phyloP scores from a whole-genome alignment of 2,329 filamentous ascomycete species.

The Trichophyton mentagrophytes region DNA sequence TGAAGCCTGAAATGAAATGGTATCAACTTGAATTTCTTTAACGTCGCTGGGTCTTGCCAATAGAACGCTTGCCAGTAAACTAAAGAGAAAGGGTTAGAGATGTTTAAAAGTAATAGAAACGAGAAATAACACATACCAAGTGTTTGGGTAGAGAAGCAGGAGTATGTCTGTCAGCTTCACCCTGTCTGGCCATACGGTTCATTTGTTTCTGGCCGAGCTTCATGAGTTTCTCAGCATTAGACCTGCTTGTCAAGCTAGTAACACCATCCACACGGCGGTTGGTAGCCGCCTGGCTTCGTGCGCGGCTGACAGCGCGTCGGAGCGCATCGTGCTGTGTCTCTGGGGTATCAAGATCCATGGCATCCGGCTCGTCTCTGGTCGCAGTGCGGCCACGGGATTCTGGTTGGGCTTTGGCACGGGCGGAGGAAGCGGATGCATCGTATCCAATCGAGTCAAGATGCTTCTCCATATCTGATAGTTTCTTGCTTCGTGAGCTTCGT shows the following conservation, averaged over 20 bases:
- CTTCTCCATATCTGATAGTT: slow-evolving; percentile 73
- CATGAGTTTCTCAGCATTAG: slow-evolving; percentile 71
- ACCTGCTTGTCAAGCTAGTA: slow-evolving; percentile 49
- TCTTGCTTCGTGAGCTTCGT: slow-evolving; percentile 65
- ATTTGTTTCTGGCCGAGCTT: slow-evolving; percentile 96
- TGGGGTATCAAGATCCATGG: slow-evolving; percentile 31
- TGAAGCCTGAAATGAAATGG: neutral
- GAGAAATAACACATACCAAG: slow-evolving; percentile 45
- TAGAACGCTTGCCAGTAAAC: slow-evolving; percentile 83
- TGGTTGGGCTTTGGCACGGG: slow-evolving; percentile 43
- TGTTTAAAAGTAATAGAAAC: slow-evolving; percentile 5
- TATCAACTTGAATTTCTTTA: slow-evolving; percentile 14
- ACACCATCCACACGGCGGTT: slow-evolving; percentile 43
- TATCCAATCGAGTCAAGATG: slow-evolving; percentile 75
- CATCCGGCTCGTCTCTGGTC: slow-evolving; percentile 49
- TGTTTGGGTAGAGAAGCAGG: slow-evolving; percentile 75
- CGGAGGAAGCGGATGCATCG: slow-evolving; percentile 60
- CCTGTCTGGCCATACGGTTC: slow-evolving; percentile 95
- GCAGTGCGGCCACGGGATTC: slow-evolving; percentile 58
- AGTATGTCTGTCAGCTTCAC: slow-evolving; percentile 88
- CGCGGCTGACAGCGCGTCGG: slow-evolving; percentile 60
- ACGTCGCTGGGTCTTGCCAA: slow-evolving; percentile 61
- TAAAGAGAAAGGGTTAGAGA: slow-evolving; percentile 27
- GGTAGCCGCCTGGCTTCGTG: slow-evolving; percentile 41
- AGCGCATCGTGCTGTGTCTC: slow-evolving; percentile 35